Evolutionary conservation across 179 eudicot species (phyloP).

Genomic region (Spinacia oleracea): DNA sequence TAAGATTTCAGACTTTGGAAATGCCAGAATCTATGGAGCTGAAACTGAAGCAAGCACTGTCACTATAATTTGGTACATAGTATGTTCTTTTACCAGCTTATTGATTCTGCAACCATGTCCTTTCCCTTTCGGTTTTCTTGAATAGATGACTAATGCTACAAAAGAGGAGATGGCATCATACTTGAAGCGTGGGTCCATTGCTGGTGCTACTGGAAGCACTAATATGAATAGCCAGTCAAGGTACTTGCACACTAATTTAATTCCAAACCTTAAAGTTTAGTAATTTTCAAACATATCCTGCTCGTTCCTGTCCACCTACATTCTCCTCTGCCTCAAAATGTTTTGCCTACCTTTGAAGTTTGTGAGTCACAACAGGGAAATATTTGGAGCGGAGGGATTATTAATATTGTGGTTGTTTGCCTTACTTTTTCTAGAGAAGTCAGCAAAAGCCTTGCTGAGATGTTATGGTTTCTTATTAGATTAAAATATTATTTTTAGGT

Average conservation of each 20-base stretch:
- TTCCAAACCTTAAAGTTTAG: too few species aligned
- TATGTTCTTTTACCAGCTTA: too few species aligned
- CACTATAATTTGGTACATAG: too few species aligned
- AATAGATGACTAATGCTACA: too few species aligned
- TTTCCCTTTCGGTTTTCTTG: too few species aligned
- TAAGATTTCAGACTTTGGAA: too few species aligned
- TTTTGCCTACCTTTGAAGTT: not conserved
- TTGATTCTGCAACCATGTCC: too few species aligned
- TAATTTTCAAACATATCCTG: too few species aligned
- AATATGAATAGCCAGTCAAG: slow-evolving; percentile 98
- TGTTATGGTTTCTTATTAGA: not conserved
- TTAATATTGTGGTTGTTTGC: not conserved
- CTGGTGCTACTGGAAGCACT: slow-evolving; percentile 96
- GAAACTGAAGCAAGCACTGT: too few species aligned
- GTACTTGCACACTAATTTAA: slow-evolving; percentile 37
- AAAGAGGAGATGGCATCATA: slow-evolving; percentile 88
- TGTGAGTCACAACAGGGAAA: not conserved
- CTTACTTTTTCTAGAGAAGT: not conserved
- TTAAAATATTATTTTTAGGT: slow-evolving; percentile 44
- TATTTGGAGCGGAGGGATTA: not conserved
- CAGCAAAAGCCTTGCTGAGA: not conserved
- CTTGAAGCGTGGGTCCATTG: slow-evolving; percentile 69
- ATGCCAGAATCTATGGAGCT: too few species aligned
- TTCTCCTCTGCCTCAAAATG: not conserved
- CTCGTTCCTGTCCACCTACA: too few species aligned